Conservation (phyloP, 1,284 basidiomycete genomes). For the Sphagnurus paluster region DNA sequence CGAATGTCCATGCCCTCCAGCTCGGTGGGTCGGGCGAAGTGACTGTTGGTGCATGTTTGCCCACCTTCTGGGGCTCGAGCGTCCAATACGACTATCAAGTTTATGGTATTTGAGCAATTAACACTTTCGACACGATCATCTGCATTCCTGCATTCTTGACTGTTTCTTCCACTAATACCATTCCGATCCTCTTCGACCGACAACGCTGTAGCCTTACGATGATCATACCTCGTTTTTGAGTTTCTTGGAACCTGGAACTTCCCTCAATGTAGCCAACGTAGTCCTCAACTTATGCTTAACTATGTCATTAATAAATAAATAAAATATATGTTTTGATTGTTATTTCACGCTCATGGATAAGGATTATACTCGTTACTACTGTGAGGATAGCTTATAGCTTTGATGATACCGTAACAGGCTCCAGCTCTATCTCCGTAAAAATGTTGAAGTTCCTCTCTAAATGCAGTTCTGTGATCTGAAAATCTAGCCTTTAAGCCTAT, state of each 20-base stretch:
- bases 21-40: slow-evolving; percentile 56
- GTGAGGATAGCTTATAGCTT: slow-evolving; percentile 22
- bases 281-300: slow-evolving; percentile 13
- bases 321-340: not conserved
- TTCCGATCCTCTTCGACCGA: not conserved
- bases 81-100: slow-evolving; percentile 74
- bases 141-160: not conserved
- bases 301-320: slow-evolving; percentile 5
- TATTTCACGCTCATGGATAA: not conserved
- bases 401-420: slow-evolving; percentile 24
- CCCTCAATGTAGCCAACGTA: slow-evolving; percentile 16
- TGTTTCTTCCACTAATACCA: slow-evolving; percentile 1
- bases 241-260: not conserved
- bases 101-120: slow-evolving; percentile 42
- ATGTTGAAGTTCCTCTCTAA: slow-evolving; percentile 62
- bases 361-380: not conserved
- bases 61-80: slow-evolving; percentile 62
- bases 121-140: not conserved
- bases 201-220: slow-evolving; percentile 23
- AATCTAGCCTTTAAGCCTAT: not conserved
- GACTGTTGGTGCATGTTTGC: slow-evolving; percentile 56
- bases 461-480: slow-evolving; percentile 45
- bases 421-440: slow-evolving; percentile 48
- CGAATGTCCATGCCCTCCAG: slow-evolving; percentile 50
- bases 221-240: slow-evolving; percentile 1